Evolutionary conservation across 75 land plant species (phyloP).

Genomic region (Cryptomeria japonica): DNA sequence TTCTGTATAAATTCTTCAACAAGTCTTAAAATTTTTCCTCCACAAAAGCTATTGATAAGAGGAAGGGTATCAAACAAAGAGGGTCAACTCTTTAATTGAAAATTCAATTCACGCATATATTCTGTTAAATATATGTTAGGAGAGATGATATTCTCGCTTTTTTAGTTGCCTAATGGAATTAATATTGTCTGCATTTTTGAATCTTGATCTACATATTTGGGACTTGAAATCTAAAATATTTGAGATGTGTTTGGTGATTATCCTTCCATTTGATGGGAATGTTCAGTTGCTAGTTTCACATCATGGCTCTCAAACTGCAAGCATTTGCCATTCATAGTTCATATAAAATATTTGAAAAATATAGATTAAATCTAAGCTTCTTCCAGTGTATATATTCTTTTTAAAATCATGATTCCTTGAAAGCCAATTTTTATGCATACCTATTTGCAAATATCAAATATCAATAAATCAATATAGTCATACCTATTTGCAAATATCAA

Average conservation of each 20-base stretch:
- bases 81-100: not conserved
- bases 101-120: not conserved
- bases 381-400: not conserved
- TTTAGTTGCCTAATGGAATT: not conserved
- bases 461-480: too few relatives aligned
- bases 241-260: not conserved
- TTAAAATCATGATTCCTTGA: not conserved
- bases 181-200: not conserved
- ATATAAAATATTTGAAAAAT: conserved; percentile 8
- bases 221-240: not conserved
- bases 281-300: not conserved
- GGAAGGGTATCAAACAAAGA: not conserved
- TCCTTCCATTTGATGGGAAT: not conserved
- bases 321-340: not conserved
- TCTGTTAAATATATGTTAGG: not conserved
- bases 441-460: not conserved
- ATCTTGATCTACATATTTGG: not conserved
- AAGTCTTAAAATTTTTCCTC: not conserved
- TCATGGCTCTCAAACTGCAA: not conserved
- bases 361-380: not conserved
- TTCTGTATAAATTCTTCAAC: not conserved
- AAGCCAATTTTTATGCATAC: not conserved
- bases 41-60: not conserved
- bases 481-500: not conserved
- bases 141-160: not conserved